Base-by-base conservation (phyloP, 2,329 filamentous ascomycete species). In the Neoarthrinium moseri region DNA sequence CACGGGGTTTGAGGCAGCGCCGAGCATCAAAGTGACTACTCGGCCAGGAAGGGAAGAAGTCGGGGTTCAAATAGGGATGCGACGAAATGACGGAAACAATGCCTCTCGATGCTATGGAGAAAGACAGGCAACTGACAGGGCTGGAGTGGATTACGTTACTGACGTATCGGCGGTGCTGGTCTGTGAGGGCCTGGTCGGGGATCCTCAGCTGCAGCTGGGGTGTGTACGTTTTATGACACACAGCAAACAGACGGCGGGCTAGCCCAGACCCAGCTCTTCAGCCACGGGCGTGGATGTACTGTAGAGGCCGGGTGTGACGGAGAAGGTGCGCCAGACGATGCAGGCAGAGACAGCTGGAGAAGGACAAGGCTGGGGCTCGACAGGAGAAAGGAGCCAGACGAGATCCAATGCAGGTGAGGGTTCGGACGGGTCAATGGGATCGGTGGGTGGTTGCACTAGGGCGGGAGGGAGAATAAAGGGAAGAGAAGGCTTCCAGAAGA, bases 161-260 rank as follows among this genome's bases (percentile, higher is more conserved):
- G 22, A 43, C 39, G 39, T 43, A 43, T 43, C 33, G n/a, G n/a
- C n/a, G n/a, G n/a, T n/a, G n/a, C n/a, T 21, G 29, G 18, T 43
- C 27, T 34, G 18, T 12, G 29, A 43, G 29, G 29, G 24, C 23
- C 13, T 40, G 37, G 24, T 27, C 27, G 21, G 37, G 37, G 37
- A 17, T 24, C 22, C 22, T n/a, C n/a, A n/a, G 26, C 26, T 8
- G 26, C 29, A 20, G 38, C 26, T 30, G 38, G 26, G 20, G 26
- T 26, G 17, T 32, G 18, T 12, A 22, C 39, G 17, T 43, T 32
- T 43, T 20, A 43, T 43, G 29, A 32, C 26, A 22, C 39, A 29
- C 26, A 29, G 26, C 26, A n/a, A 8, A 8, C n/a, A 29, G 26
- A 8, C 26, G n/a, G n/a, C n/a, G n/a, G n/a, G n/a, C n/a, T n/a